These are phyloP conservation scores for Solanum lignicaule DNA, from an alignment of 257 asterid genomes.

Conservation along the genomic window DNA sequence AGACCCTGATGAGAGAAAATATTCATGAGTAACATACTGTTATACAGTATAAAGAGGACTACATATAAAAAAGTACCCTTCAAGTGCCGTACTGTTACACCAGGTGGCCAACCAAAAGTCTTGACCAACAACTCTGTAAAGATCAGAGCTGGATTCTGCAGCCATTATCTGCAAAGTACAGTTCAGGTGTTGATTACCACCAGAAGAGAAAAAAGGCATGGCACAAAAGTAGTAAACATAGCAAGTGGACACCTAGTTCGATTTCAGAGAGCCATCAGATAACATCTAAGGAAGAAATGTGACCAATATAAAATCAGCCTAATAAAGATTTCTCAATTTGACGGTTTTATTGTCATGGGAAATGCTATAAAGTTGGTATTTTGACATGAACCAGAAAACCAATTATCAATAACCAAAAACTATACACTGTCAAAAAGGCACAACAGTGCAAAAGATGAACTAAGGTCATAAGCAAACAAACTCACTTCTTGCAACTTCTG, in stretches of 20 bases:
- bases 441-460: background rate
- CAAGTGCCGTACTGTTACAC: constrained; percentile 71
- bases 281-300: background rate
- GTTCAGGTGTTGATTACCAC: background rate
- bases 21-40: background rate
- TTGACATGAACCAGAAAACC: background rate
- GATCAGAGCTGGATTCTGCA: constrained; percentile 84
- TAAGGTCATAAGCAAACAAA: constrained; percentile 1
- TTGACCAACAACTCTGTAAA: constrained; percentile 65
- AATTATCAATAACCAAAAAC: background rate
- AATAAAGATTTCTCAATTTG: background rate
- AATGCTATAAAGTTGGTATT: background rate
- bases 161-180: constrained; percentile 53
- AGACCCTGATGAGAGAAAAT: background rate
- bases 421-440: background rate
- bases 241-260: background rate
- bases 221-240: background rate
- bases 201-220: background rate
- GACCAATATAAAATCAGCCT: background rate
- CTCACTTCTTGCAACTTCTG: constrained; percentile 79
- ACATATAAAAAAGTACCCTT: constrained; percentile 54
- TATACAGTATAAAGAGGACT: background rate
- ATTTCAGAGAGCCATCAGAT: background rate
- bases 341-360: background rate
- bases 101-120: constrained; percentile 94